These are phyloP conservation scores for Botryotinia globosa DNA, from an alignment of 2,329 filamentous ascomycete genomes.

Conservation along the genomic window DNA sequence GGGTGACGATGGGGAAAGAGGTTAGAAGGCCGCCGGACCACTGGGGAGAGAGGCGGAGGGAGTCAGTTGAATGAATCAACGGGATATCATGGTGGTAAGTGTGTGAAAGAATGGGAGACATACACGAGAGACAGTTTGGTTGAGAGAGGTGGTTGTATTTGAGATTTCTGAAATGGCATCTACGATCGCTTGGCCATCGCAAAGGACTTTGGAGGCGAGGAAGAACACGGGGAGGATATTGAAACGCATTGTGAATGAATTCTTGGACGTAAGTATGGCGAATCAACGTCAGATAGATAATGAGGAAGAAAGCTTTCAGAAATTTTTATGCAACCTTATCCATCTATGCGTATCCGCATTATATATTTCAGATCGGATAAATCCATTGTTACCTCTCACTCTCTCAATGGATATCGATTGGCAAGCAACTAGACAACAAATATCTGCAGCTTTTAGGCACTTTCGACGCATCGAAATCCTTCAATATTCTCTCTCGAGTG, in stretches of 20 bases:
- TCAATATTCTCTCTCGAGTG: background rate
- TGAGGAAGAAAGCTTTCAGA: too few species aligned
- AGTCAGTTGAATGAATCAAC: background rate
- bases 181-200: conserved; percentile 30
- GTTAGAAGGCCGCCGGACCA: conserved; percentile 3
- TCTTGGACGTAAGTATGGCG: accelerated
- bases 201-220: conserved; percentile 27
- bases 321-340: background rate
- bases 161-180: conserved; percentile 29
- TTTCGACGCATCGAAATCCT: background rate
- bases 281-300: too few species aligned
- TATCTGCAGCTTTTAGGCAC: background rate
- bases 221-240: conserved; percentile 23
- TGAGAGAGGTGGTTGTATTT: conserved; percentile 27
- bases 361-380: background rate
- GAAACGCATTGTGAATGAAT: conserved; percentile 25
- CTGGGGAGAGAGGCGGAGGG: background rate
- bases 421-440: background rate
- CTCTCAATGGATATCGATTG: background rate
- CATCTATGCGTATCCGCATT: background rate
- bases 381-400: background rate
- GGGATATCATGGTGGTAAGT: too few species aligned
- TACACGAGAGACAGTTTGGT: conserved; percentile 24
- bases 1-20: conserved; percentile 11
- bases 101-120: background rate